A percentile compares a stretch with the other conserved stretches of the same genome.
These are phyloP conservation scores for Solanum piurae DNA, from an alignment of 257 asterid genomes.

Conservation along the genomic window DNA sequence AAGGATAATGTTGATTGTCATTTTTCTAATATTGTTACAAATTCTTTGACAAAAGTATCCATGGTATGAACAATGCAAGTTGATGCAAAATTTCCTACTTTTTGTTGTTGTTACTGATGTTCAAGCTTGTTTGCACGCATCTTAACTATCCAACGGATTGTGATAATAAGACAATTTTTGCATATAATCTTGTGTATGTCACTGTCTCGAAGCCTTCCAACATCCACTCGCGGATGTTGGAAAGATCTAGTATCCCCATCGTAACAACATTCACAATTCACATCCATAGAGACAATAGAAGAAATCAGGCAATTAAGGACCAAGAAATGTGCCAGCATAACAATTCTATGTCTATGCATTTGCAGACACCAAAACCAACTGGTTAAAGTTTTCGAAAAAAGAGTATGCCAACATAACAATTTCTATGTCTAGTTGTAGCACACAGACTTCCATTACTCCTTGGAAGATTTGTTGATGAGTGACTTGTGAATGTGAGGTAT, in stretches of 20 bases:
- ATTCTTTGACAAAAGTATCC: background rate
- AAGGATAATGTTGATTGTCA: background rate
- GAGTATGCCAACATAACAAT: background rate
- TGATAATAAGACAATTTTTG: background rate
- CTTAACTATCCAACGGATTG: background rate
- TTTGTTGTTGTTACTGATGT: background rate
- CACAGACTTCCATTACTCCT: slow-evolving; percentile 4
- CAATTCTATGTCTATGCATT: background rate
- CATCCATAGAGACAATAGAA: background rate
- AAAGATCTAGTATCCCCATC: no score
- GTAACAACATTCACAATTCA: background rate
- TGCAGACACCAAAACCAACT: background rate
- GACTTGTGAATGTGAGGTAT: slow-evolving; percentile 34
- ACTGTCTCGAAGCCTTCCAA: background rate
- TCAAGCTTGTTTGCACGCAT: background rate
- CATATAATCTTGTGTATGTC: background rate
- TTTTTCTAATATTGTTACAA: background rate
- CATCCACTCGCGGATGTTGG: background rate
- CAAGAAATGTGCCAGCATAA: background rate
- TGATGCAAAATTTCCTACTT: background rate
- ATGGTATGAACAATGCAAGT: background rate
- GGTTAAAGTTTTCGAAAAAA: background rate
- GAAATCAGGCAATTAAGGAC: background rate
- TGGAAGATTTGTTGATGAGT: slow-evolving; percentile 26
- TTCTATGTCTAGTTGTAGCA: background rate